phyloP scores from a whole-genome alignment of 2,329 filamentous ascomycete genomes.

The Verticillium tricorpus region DNA sequence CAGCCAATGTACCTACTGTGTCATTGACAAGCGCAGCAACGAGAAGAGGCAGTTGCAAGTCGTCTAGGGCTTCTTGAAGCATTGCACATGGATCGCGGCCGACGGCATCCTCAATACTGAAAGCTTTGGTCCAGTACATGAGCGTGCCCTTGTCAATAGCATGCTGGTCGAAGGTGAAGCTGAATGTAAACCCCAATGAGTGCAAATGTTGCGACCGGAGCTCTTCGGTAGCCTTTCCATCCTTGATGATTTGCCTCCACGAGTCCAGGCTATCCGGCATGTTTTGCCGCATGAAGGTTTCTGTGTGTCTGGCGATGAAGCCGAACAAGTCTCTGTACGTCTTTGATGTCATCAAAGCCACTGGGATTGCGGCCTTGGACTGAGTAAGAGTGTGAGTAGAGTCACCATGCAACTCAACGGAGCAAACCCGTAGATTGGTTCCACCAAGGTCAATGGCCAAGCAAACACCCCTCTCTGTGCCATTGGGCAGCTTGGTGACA shows the following conservation, averaged over 20 bases:
- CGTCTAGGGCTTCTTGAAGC: slow-evolving; percentile 68
- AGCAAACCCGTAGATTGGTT: slow-evolving; percentile 28
- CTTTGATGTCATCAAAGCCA: slow-evolving; percentile 14
- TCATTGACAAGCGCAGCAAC: slow-evolving; percentile 76
- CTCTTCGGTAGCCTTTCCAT: not conserved
- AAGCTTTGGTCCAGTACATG: slow-evolving; percentile 78
- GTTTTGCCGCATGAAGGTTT: slow-evolving; percentile 61
- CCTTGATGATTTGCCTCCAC: slow-evolving; percentile 1
- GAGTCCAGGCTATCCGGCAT: slow-evolving; percentile 24
- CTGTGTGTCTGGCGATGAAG: slow-evolving; percentile 70
- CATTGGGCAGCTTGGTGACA: slow-evolving; percentile 71
- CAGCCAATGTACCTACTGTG: slow-evolving; percentile 76
- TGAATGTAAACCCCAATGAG: slow-evolving; percentile 25
- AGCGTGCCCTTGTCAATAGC: slow-evolving; percentile 65
- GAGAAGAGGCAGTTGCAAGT: slow-evolving; percentile 61
- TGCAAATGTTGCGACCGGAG: slow-evolving; percentile 6
- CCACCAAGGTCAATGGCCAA: slow-evolving; percentile 29
- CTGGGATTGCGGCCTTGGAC: slow-evolving; percentile 34
- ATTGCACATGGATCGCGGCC: slow-evolving; percentile 71
- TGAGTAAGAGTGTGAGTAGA: slow-evolving; percentile 68
- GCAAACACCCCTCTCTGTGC: slow-evolving; percentile 61
- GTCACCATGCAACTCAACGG: slow-evolving; percentile 39
- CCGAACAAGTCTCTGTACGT: slow-evolving; percentile 59
- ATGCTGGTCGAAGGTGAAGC: slow-evolving; percentile 75
- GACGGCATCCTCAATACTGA: slow-evolving; percentile 70